Evolutionary conservation across 2,329 filamentous ascomycete genomes (phyloP), one percentile per base, ranked within the genome.

Genomic region (Hypoxylon rubiginosum): DNA sequence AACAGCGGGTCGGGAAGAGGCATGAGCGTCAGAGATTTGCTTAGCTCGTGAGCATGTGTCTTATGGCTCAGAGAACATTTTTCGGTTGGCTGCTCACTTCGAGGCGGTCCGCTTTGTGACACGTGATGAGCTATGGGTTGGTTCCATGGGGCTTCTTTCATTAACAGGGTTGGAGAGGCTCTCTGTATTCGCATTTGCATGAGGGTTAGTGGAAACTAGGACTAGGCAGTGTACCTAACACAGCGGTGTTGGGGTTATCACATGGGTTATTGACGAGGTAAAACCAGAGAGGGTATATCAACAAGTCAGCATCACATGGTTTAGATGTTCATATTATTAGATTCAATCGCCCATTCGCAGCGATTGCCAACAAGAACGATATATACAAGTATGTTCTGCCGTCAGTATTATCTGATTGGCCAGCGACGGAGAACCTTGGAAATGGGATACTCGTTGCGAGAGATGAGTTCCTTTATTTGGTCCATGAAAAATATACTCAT

Each of bases 11-110:
- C 76, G 26, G 81, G 79, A 9, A 78, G 85, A 54, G 84, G 84
- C 0, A 80, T 88, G 77, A 87, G 86, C 45, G 85, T 88, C 13
- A 80, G 80, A 51, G 86, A 88, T 73, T 72, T 88, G 57, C 74
- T 88, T 17, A 87, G 83, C 67, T 82, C 83, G 17, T 86, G 75
- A 85, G 53, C 6, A 7, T 2, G 17, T 50, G 19, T 11, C 19
- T 34, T 43, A 36, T 36, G 15, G 36, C 30, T 49, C 24, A 5
- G 3, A 30, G 30, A n/a, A n/a, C n/a, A n/a, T n/a, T n/a, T n/a
- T n/a, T n/a, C n/a, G n/a, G n/a, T 17, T n/a, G 36, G 15, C n/a
- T 55, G 21, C n/a, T 10, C 36, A 11, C 19, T 39, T 26, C 5
- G 15, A 15, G 39, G 21, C 10, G 36, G 36, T 17, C 21, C 15